Percentiles rank a stretch among this genome's conserved stretches.
Conservation (phyloP, 2,329 filamentous ascomycete genomes). For the Clonostachys byssicola region DNA sequence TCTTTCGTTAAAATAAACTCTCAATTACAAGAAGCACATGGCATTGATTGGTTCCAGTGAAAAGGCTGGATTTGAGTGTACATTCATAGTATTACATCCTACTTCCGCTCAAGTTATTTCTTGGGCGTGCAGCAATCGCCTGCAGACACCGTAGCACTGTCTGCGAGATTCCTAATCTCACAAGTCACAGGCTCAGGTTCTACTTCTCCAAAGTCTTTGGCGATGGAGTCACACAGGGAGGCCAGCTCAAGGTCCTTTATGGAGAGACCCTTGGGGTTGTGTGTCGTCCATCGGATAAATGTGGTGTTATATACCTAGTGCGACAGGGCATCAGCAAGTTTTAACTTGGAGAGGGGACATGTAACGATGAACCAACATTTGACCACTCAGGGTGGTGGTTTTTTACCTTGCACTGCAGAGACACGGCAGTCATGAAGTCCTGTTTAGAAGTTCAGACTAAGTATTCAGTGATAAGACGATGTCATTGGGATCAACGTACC, state of each 20-base stretch:
- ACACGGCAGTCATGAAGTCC: slow-evolving; percentile 74
- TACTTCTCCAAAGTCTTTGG: slow-evolving; percentile 51
- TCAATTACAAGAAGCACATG: too few relatives aligned
- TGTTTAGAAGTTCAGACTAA: slow-evolving; percentile 16
- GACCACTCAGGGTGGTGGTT: slow-evolving; percentile 77
- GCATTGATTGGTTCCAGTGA: too few relatives aligned
- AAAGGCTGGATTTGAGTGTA: too few relatives aligned
- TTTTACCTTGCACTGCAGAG: slow-evolving; percentile 61
- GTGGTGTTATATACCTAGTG: slow-evolving; percentile 65
- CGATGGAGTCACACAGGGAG: slow-evolving; percentile 55
- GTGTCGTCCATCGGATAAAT: slow-evolving; percentile 71
- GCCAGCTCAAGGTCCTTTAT: slow-evolving; percentile 61
- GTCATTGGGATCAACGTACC: slow-evolving; percentile 32
- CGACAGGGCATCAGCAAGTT: not conserved
- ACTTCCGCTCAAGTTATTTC: slow-evolving; percentile 13
- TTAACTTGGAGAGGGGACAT: not conserved
- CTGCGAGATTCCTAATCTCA: slow-evolving; percentile 36
- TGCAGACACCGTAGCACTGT: slow-evolving; percentile 36
- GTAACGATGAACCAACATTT: slow-evolving; percentile 44
- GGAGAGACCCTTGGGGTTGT: slow-evolving; percentile 62
- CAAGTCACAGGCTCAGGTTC: slow-evolving; percentile 24
- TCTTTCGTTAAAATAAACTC: too few relatives aligned
- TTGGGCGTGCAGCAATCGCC: slow-evolving; percentile 53
- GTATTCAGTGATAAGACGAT: too few relatives aligned
- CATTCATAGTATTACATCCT: not conserved